Conservation (phyloP, 148 eudicot genomes). For the Vaccinium corymbosum region DNA sequence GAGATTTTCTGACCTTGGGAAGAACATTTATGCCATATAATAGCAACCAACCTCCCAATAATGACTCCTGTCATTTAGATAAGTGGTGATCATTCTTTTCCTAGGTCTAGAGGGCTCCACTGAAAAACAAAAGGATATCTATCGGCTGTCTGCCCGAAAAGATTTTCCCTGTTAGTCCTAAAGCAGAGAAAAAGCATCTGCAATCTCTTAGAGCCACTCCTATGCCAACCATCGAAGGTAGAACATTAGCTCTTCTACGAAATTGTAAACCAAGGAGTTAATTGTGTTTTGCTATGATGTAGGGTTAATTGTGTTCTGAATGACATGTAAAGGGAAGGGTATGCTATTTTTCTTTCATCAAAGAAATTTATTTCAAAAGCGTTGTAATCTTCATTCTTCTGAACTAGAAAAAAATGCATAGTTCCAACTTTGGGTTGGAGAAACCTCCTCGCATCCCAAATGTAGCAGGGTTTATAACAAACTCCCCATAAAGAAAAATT, state of each 20-base stretch:
- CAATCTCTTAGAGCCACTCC: background rate
- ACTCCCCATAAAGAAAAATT: background rate
- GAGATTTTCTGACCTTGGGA: background rate
- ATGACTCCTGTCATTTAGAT: background rate
- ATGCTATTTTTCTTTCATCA: background rate
- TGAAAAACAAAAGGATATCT: background rate
- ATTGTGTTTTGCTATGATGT: background rate
- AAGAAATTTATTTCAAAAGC: background rate
- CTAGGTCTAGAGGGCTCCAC: background rate
- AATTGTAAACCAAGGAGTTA: background rate
- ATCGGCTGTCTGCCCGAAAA: background rate
- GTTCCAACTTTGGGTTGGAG: background rate
- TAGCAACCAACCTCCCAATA: background rate
- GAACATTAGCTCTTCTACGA: background rate
- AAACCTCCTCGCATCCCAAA: background rate
- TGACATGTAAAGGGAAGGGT: background rate
- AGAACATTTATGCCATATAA: background rate
- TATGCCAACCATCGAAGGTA: background rate
- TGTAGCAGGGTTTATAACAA: background rate
- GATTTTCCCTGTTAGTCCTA: background rate
- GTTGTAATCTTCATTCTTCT: background rate
- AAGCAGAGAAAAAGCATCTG: background rate
- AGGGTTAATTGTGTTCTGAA: background rate
- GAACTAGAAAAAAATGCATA: background rate
- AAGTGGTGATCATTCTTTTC: background rate